Evolutionary conservation across 208 protist genomes (phyloP).

Genomic region (Trypanosomatidae sp.): DNA sequence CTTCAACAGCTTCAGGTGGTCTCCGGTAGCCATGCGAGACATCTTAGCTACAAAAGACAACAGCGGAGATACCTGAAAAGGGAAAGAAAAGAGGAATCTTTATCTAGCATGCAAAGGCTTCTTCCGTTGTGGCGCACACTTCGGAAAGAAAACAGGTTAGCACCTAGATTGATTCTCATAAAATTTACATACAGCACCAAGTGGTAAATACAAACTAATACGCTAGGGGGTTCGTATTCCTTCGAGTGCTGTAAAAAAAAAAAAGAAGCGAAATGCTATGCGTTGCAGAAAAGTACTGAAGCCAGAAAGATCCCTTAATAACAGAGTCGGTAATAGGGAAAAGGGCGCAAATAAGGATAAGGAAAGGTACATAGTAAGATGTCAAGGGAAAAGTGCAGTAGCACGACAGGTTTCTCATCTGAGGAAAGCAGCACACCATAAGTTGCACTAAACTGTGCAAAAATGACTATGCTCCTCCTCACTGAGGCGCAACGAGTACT

Average conservation of each 20-base stretch:
- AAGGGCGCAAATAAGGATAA: neutral
- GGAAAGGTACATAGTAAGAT: neutral
- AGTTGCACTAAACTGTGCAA: neutral
- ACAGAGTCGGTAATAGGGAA: neutral
- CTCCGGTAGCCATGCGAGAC: constrained; percentile 9
- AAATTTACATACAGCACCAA: neutral
- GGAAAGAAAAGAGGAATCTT: neutral
- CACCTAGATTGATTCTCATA: neutral
- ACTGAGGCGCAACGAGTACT: neutral
- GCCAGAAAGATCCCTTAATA: neutral
- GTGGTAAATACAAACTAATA: neutral
- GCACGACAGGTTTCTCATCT: neutral
- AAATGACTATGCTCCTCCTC: neutral
- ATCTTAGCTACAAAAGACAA: constrained; percentile 16
- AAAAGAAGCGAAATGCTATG: neutral
- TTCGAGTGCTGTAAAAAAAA: neutral
- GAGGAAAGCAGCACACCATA: neutral
- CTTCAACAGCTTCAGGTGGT: constrained; percentile 28
- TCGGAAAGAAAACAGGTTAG: neutral
- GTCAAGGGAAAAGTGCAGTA: neutral
- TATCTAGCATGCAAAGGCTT: neutral
- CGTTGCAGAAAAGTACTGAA: neutral
- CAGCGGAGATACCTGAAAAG: neutral
- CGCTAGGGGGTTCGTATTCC: neutral
- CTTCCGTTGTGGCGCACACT: neutral